Evolutionary conservation across 495 filamentous ascomycete species (phyloP).

Genomic region (Penicillium verhagenii): DNA sequence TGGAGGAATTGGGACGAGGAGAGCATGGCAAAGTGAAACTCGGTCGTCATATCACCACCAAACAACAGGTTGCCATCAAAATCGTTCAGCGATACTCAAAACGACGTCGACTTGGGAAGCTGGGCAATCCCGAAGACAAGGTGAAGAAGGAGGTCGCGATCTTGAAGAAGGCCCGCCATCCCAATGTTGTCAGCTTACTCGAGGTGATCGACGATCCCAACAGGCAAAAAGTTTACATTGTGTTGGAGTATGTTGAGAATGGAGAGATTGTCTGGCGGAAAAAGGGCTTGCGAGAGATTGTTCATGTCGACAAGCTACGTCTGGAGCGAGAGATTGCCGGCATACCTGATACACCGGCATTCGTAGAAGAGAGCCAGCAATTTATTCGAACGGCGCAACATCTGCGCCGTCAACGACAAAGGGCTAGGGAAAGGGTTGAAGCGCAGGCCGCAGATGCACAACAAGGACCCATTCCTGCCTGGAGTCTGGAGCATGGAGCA

Average conservation of each 20-base stretch:
- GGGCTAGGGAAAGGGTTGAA: constrained; percentile 52
- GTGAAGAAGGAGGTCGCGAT: constrained; percentile 97
- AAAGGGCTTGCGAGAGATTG: constrained; percentile 75
- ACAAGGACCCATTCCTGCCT: constrained; percentile 50
- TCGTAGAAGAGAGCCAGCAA: constrained; percentile 60
- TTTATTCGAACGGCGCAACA: constrained; percentile 57
- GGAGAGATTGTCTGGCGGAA: constrained; percentile 94
- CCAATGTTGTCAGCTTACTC: constrained; percentile 88
- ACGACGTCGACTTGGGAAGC: constrained; percentile 79
- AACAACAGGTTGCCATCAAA: constrained; percentile 91
- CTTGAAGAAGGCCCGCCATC: constrained; percentile 94
- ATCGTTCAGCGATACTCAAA: constrained; percentile 96
- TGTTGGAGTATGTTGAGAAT: constrained; percentile 88
- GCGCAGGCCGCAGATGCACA: constrained; percentile 47
- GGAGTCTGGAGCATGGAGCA: constrained; percentile 80
- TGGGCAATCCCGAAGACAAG: constrained; percentile 79
- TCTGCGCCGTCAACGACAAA: constrained; percentile 56
- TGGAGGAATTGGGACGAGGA: constrained; percentile 91
- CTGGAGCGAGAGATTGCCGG: constrained; percentile 69
- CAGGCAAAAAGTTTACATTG: constrained; percentile 95
- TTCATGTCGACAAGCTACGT: constrained; percentile 75
- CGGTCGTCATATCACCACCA: constrained; percentile 72
- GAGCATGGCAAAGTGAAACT: constrained; percentile 97
- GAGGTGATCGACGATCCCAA: constrained; percentile 98
- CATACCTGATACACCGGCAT: constrained; percentile 49